These are phyloP conservation scores for Rhododendron henanense DNA, from an alignment of 148 eudicot species.

Conservation along the genomic window DNA sequence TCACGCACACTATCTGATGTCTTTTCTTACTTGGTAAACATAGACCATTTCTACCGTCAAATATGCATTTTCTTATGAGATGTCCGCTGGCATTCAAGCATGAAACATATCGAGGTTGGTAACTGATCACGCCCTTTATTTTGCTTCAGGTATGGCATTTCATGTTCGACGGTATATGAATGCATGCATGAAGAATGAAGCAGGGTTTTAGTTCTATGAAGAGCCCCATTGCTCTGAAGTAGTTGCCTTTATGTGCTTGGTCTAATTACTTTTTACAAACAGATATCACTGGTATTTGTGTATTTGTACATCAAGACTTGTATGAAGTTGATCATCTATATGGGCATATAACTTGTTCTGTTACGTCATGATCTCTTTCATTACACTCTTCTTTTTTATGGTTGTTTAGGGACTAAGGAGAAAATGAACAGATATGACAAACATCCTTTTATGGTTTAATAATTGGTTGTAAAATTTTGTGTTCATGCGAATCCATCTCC, in stretches of 20 bases:
- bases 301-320: background rate
- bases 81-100: background rate
- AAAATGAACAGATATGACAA: background rate
- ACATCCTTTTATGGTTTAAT: background rate
- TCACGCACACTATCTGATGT: background rate
- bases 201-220: background rate
- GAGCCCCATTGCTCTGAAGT: background rate
- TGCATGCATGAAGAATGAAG: background rate
- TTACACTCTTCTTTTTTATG: background rate
- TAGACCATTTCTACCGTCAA: background rate
- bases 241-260: background rate
- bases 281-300: background rate
- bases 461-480: too few relatives aligned
- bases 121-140: background rate
- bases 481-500: background rate
- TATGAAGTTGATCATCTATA: background rate
- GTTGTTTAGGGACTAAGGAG: background rate
- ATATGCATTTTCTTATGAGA: background rate
- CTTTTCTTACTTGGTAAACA: background rate
- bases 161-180: background rate
- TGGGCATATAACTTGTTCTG: background rate
- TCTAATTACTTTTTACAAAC: background rate
- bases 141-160: background rate
- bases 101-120: background rate
- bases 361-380: background rate